Conservation (phyloP, 805 yeast species). For the Saturnispora zaruensis region DNA sequence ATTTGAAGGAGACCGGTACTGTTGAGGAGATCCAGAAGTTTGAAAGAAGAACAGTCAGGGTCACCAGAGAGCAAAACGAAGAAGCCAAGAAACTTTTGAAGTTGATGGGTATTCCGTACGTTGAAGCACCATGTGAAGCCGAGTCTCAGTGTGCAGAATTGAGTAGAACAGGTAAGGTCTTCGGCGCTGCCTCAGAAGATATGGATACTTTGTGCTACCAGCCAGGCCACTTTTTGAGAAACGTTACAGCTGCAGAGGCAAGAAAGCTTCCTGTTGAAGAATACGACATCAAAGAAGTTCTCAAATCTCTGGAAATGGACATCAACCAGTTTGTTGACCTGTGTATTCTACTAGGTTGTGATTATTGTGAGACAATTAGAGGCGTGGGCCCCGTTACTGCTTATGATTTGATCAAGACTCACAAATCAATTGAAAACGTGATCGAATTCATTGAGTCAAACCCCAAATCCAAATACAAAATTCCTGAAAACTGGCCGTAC, state of each 20-base stretch:
- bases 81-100: slow-evolving; percentile 77
- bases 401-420: slow-evolving; percentile 75
- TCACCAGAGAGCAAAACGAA: slow-evolving; percentile 82
- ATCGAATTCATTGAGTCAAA: slow-evolving; percentile 52
- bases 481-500: slow-evolving; percentile 94
- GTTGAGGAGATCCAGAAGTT: slow-evolving; percentile 65
- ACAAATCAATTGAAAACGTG: slow-evolving; percentile 71
- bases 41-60: slow-evolving; percentile 84
- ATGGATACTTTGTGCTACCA: slow-evolving; percentile 96
- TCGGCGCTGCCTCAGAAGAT: slow-evolving; percentile 97
- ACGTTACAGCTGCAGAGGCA: slow-evolving; percentile 89
- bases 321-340: slow-evolving; percentile 74
- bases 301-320: slow-evolving; percentile 72
- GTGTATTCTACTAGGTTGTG: slow-evolving; percentile 92
- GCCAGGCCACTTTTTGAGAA: slow-evolving; percentile 76
- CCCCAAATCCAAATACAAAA: slow-evolving; percentile 57
- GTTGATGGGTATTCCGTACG: slow-evolving; percentile 92
- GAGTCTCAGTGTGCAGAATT: slow-evolving; percentile 97
- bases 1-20: slow-evolving; percentile 71
- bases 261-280: slow-evolving; percentile 89
- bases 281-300: slow-evolving; percentile 54
- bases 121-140: slow-evolving; percentile 96
- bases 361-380: slow-evolving; percentile 88
- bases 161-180: slow-evolving; percentile 84
- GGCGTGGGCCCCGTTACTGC: slow-evolving; percentile 98